Evolutionary conservation across 257 asterid species (phyloP).

Genomic region (Ballota nigra): DNA sequence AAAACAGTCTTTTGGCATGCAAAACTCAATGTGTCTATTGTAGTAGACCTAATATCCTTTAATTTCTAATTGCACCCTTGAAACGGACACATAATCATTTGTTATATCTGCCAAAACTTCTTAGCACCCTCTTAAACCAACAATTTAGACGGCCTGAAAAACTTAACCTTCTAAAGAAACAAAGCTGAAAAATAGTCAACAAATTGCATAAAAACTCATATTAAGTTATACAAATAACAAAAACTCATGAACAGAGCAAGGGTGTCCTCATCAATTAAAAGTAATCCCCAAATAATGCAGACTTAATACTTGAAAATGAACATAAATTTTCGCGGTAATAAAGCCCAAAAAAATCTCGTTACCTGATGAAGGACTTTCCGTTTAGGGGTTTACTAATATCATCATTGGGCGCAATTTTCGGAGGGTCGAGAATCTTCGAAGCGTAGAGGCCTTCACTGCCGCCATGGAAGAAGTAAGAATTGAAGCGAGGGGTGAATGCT

Average conservation of each 20-base stretch:
- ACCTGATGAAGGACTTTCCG: constrained; percentile 96
- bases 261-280: background rate
- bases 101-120: constrained; percentile 1
- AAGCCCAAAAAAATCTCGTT: background rate
- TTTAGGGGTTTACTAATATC: constrained; percentile 66
- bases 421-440: constrained; percentile 53
- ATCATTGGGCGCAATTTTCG: constrained; percentile 34
- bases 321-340: background rate
- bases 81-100: background rate
- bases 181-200: background rate
- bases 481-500: constrained; percentile 77
- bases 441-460: constrained; percentile 98
- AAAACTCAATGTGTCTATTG: background rate
- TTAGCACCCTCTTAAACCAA: constrained; percentile 5
- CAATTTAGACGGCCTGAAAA: background rate
- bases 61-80: background rate
- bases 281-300: background rate
- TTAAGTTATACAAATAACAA: constrained; percentile 2
- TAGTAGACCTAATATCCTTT: constrained; percentile 1
- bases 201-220: constrained; percentile 10
- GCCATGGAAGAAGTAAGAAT: constrained; percentile 91
- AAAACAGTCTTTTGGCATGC: background rate
- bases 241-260: constrained; percentile 14
- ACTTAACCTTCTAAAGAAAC: background rate
- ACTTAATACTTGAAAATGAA: background rate